Conservation (phyloP, 176 grass and related monocot species). For the Tuctoria greenei region DNA sequence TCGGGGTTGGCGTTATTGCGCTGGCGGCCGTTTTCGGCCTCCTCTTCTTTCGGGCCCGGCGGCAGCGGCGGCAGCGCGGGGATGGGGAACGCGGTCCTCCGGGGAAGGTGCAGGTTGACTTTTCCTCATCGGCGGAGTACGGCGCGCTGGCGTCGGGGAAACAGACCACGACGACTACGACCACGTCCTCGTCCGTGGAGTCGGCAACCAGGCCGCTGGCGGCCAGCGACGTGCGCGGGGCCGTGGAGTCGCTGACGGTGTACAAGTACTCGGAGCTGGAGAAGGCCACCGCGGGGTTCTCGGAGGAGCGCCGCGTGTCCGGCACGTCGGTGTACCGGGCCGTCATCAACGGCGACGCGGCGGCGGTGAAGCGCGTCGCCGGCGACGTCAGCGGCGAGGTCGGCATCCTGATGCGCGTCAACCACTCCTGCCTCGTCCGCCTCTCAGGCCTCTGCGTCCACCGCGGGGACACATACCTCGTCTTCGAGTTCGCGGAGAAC, state of each 20-base stretch:
- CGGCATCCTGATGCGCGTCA: slow-evolving; percentile 65
- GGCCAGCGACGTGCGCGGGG: slow-evolving; percentile 46
- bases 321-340: slow-evolving; percentile 62
- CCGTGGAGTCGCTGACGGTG: slow-evolving; percentile 59
- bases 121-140: slow-evolving; percentile 33
- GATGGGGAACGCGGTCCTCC: neutral
- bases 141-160: slow-evolving; percentile 24
- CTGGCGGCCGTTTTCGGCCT: slow-evolving; percentile 28
- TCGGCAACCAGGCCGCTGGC: slow-evolving; percentile 6
- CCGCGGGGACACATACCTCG: slow-evolving; percentile 67
- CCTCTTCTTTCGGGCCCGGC: slow-evolving; percentile 19
- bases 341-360: slow-evolving; percentile 70
- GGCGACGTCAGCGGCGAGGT: slow-evolving; percentile 76
- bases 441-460: slow-evolving; percentile 77
- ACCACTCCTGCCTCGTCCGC: slow-evolving; percentile 68
- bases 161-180: slow-evolving; percentile 1
- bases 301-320: slow-evolving; percentile 45
- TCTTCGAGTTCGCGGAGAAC: slow-evolving; percentile 67
- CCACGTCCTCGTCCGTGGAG: neutral
- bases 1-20: slow-evolving; percentile 47
- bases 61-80: neutral
- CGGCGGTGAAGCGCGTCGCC: slow-evolving; percentile 65
- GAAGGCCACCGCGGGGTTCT: slow-evolving; percentile 59
- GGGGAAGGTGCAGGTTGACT: slow-evolving; percentile 15
- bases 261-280: slow-evolving; percentile 69